Conservation (phyloP, 2,329 filamentous ascomycete genomes). For the Sclerotinia sclerotiorum region DNA sequence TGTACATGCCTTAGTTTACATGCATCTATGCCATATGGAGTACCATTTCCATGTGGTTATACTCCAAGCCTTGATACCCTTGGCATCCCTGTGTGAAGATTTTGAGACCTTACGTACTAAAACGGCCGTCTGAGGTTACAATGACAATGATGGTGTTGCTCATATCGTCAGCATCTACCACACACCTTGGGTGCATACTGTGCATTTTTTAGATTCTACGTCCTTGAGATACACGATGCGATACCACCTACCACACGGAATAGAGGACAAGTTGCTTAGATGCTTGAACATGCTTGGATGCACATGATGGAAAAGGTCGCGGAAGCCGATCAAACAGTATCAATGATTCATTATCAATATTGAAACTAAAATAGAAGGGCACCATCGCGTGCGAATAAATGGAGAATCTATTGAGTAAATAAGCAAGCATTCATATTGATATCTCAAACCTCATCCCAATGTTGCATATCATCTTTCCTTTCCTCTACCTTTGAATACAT, state of each 20-base stretch:
- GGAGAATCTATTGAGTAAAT: background rate
- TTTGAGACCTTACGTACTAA: background rate
- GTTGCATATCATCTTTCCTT: background rate
- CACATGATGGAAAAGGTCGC: background rate
- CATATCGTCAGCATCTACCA: constrained; percentile 16
- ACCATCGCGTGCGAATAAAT: background rate
- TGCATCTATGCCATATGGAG: constrained; percentile 1
- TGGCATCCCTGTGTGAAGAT: constrained; percentile 5
- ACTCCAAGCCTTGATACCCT: background rate
- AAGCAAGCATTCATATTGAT: background rate
- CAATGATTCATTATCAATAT: background rate
- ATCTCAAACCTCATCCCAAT: background rate
- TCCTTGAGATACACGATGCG: background rate
- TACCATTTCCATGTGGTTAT: constrained; percentile 18
- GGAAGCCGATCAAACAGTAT: background rate
- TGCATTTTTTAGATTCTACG: background rate
- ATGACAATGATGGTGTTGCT: background rate
- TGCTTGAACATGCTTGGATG: background rate
- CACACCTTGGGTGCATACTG: background rate
- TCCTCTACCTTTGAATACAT: background rate
- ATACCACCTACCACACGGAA: background rate
- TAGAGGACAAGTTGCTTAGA: background rate
- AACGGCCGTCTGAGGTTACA: constrained; percentile 22
- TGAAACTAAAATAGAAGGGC: background rate
- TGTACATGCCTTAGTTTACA: background rate